Evolutionary conservation across 108 stramenopile genomes (phyloP), one percentile per base, ranked within the genome.

Genomic region (Cylindrotheca fusiformis): DNA sequence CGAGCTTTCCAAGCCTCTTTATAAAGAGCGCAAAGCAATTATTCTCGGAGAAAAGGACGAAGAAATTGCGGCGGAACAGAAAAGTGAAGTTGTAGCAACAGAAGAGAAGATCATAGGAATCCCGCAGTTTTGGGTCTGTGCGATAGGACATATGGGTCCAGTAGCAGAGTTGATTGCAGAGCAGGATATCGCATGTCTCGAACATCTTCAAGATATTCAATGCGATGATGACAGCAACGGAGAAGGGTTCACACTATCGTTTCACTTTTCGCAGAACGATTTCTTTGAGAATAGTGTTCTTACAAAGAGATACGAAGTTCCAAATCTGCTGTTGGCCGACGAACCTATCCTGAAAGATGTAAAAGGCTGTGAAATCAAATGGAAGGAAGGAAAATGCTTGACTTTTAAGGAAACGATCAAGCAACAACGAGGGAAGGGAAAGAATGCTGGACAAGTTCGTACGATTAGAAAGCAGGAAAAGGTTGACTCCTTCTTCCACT

Each of bases 301-400:
- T 44, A 85, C 91, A 17, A 98, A 98, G 69, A 63, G 60, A 24
- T 98, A 98, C 68, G 82, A 86, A 21, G 90, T 94, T 8, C 96
- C 97, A 48, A 95, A 96, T 63, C 71, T 98, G 1, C 62, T 95
- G 46, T 67, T 93, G 18, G 87, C 93, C 23, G 94, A 93, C 59
- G 94, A 96, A 77, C 96, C 97, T 0, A 89, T 95, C 29, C 68
- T 98, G 19, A 87, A 96, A 65, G 78, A 82, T 45, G 90, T 95
- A 10, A 62, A 76, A 8, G 97, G 95, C 14, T 82, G 81, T 19
- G 67, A 71, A 2, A 98, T 98, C 52, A 20, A 85, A 20, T 98
- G 97, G 97, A 94, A 92, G 60, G 12, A 54, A 26, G 72, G 78
- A 17, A 76, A 74, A 52, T 81, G 58, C 22, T 59, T 95, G 4